These are phyloP conservation scores for Rhodosporidiobolus sp. DNA, from an alignment of 768 basidiomycete genomes.

Conservation along the genomic window DNA sequence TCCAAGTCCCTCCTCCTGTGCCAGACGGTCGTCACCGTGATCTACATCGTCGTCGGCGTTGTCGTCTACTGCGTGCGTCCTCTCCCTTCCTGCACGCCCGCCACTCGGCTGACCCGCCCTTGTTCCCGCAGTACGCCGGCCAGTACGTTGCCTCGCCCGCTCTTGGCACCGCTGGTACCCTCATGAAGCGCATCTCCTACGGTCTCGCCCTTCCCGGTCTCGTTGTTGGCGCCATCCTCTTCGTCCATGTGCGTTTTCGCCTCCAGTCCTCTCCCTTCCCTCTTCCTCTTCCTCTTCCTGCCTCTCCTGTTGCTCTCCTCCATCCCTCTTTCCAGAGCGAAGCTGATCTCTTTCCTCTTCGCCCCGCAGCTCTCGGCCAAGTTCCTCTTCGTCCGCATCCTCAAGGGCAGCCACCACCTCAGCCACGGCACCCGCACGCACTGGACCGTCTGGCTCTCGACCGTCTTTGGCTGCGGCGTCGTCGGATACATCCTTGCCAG, in stretches of 20 bases:
- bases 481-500: slow-evolving; percentile 42
- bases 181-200: slow-evolving; percentile 42
- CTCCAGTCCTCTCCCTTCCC: background rate
- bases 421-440: slow-evolving; percentile 35
- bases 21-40: slow-evolving; percentile 42
- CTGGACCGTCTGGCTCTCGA: slow-evolving; percentile 39
- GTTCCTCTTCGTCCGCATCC: slow-evolving; percentile 43
- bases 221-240: slow-evolving; percentile 16
- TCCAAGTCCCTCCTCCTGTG: slow-evolving; percentile 45
- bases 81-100: too few species aligned
- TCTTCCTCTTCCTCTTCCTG: background rate
- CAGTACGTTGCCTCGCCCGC: slow-evolving; percentile 46
- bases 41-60: slow-evolving; percentile 44
- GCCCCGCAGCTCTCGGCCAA: slow-evolving; percentile 8
- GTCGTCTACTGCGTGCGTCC: slow-evolving; percentile 42
- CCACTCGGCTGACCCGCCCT: too few species aligned
- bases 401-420: slow-evolving; percentile 39
- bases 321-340: background rate
- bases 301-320: background rate
- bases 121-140: slow-evolving; percentile 31
- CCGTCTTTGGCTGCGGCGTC: slow-evolving; percentile 11
- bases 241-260: slow-evolving; percentile 15
- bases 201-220: slow-evolving; percentile 43
- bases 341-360: background rate
- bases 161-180: slow-evolving; percentile 45